Evolutionary conservation across 2,329 filamentous ascomycete species (phyloP).

Genomic region (Colletotrichum cereale): DNA sequence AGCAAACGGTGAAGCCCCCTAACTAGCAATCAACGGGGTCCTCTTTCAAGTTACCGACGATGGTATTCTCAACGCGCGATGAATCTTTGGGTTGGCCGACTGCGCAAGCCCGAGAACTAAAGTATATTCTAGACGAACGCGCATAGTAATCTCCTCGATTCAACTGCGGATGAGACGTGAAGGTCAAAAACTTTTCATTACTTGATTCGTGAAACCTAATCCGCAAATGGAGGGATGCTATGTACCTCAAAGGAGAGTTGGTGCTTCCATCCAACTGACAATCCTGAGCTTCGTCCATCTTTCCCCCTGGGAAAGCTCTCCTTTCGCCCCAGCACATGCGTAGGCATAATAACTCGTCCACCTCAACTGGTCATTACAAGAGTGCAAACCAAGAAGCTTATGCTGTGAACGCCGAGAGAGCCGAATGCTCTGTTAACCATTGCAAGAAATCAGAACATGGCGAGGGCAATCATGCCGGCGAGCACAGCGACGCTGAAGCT

Average conservation of each 20-base stretch:
- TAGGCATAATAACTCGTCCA: neutral
- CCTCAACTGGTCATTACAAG: slow-evolving; percentile 2
- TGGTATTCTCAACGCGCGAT: neutral
- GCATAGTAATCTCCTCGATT: neutral
- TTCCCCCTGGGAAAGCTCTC: neutral
- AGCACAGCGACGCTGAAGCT: slow-evolving; percentile 34
- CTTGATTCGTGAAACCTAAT: neutral
- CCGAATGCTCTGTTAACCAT: neutral
- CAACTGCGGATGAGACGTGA: neutral
- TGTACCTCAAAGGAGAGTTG: slow-evolving; percentile 5
- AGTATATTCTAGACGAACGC: neutral
- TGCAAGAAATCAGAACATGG: slow-evolving; percentile 31
- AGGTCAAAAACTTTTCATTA: neutral
- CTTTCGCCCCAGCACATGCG: neutral
- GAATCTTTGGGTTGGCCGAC: no score
- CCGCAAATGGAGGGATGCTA: neutral
- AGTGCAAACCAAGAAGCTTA: neutral
- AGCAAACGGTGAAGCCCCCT: no score
- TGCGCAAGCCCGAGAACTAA: neutral
- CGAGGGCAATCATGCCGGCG: slow-evolving; percentile 33
- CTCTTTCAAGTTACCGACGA: no score
- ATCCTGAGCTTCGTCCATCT: neutral
- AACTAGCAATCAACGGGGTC: neutral
- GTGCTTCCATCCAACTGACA: neutral
- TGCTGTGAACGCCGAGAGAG: neutral